Evolutionary conservation across 768 basidiomycete species (phyloP).

Genomic region (Suillus brevipes): DNA sequence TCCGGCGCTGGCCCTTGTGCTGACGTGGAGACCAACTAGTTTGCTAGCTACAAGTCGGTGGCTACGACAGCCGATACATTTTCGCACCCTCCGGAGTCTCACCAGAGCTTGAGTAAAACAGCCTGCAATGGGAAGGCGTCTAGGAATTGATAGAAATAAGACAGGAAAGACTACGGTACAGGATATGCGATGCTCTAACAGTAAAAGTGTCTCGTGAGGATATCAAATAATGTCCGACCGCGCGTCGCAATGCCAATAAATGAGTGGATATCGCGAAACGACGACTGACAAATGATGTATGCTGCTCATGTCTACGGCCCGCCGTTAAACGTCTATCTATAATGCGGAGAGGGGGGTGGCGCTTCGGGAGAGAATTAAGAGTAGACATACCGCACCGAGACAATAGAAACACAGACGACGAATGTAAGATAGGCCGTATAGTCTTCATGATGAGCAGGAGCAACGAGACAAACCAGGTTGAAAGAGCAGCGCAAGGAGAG

Average conservation of each 20-base stretch:
- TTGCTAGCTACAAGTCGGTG: not conserved
- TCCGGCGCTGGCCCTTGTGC: slow-evolving; percentile 16
- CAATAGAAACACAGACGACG: slow-evolving; percentile 41
- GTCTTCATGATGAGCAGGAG: slow-evolving; percentile 49
- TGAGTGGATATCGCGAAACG: slow-evolving; percentile 56
- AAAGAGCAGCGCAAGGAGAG: slow-evolving; percentile 63
- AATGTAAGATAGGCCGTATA: slow-evolving; percentile 42
- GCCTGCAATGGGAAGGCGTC: slow-evolving; percentile 14
- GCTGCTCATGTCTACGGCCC: slow-evolving; percentile 50
- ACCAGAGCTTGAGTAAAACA: slow-evolving; percentile 1
- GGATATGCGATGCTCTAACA: slow-evolving; percentile 67
- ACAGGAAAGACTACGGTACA: slow-evolving; percentile 39
- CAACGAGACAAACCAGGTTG: slow-evolving; percentile 56
- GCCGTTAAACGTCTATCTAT: slow-evolving; percentile 45
- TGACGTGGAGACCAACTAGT: slow-evolving; percentile 27
- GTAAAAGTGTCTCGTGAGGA: slow-evolving; percentile 59
- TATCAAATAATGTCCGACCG: slow-evolving; percentile 48
- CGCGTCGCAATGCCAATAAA: slow-evolving; percentile 47
- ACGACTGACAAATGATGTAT: slow-evolving; percentile 43
- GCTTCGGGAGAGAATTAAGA: slow-evolving; percentile 18
- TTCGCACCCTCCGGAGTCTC: slow-evolving; percentile 11
- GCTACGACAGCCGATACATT: slow-evolving; percentile 10
- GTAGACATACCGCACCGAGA: slow-evolving; percentile 31
- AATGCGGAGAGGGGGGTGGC: slow-evolving; percentile 29
- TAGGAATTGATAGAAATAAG: slow-evolving; percentile 24